These are phyloP conservation scores for Hericium erinaceus DNA, from an alignment of 768 basidiomycete genomes.

Conservation along the genomic window DNA sequence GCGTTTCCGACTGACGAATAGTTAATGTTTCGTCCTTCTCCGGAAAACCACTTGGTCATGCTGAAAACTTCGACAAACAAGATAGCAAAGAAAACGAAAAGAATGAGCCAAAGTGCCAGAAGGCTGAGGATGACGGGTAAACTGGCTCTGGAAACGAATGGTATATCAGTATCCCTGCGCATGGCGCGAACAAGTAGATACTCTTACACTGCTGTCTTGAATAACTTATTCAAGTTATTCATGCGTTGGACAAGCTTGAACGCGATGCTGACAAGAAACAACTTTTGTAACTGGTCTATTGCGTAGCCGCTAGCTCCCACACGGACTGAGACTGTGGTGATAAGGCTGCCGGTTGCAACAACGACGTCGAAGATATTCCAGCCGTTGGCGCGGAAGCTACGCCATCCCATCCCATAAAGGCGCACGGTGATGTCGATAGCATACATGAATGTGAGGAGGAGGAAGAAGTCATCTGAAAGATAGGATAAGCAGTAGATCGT, in stretches of 20 bases:
- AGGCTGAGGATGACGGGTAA: slow-evolving; percentile 80
- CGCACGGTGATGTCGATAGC: slow-evolving; percentile 69
- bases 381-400: slow-evolving; percentile 77
- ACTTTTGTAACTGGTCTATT: slow-evolving; percentile 67
- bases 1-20: slow-evolving; percentile 73
- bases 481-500: neutral
- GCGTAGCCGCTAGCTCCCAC: slow-evolving; percentile 41
- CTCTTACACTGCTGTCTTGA: slow-evolving; percentile 90
- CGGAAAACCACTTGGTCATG: slow-evolving; percentile 75
- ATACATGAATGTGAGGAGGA: slow-evolving; percentile 64
- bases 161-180: neutral
- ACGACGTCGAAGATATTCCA: slow-evolving; percentile 92
- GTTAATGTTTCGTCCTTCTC: slow-evolving; percentile 61
- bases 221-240: slow-evolving; percentile 84
- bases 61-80: slow-evolving; percentile 86
- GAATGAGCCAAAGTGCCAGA: slow-evolving; percentile 76
- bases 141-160: slow-evolving; percentile 48
- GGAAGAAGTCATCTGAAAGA: slow-evolving; percentile 61
- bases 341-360: slow-evolving; percentile 71
- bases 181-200: neutral
- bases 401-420: slow-evolving; percentile 77
- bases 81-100: slow-evolving; percentile 90
- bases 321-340: slow-evolving; percentile 69
- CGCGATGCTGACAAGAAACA: slow-evolving; percentile 88
- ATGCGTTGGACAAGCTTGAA: slow-evolving; percentile 91